These are phyloP conservation scores for Xylaria sp. DNA, from an alignment of 2,329 filamentous ascomycete genomes.

Conservation along the genomic window DNA sequence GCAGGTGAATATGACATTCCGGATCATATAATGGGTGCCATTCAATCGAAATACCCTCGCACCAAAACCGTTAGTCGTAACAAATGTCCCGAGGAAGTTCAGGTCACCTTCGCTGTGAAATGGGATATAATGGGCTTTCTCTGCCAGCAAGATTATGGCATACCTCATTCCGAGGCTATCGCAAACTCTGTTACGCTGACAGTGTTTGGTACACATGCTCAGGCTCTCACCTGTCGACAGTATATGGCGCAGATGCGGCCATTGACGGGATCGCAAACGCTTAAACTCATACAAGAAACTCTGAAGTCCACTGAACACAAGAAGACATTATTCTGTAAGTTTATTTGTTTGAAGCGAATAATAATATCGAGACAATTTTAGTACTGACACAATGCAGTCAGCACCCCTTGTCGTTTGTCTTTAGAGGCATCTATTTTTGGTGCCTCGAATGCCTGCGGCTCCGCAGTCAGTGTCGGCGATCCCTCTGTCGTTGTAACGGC, in stretches of 20 bases:
- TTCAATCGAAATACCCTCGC: not conserved
- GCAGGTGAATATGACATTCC: slow-evolving; percentile 2
- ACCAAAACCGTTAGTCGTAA: slow-evolving; percentile 18
- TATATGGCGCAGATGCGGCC: slow-evolving; percentile 34
- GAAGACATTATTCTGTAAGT: slow-evolving; percentile 9
- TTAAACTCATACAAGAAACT: slow-evolving; percentile 16
- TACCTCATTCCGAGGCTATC: slow-evolving; percentile 13
- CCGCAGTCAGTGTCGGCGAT: not conserved
- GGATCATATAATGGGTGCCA: slow-evolving; percentile 7
- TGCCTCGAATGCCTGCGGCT: too few species aligned
- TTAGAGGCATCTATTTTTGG: not conserved
- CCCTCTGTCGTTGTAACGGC: slow-evolving; percentile 10
- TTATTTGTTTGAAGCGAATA: not conserved
- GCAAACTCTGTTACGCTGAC: slow-evolving; percentile 29
- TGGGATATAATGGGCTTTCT: slow-evolving; percentile 31
- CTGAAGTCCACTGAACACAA: not conserved
- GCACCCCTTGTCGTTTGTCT: slow-evolving; percentile 2
- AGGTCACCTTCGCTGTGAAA: slow-evolving; percentile 18
- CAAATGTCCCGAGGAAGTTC: not conserved
- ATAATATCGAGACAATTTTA: not conserved
- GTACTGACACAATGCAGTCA: not conserved
- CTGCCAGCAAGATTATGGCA: slow-evolving; percentile 17
- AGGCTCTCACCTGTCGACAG: slow-evolving; percentile 30
- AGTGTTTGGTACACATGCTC: slow-evolving; percentile 23
- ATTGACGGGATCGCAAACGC: slow-evolving; percentile 11